Evolutionary conservation across 2,329 filamentous ascomycete genomes (phyloP), one percentile per base, ranked within the genome.

Genomic region (Magnaporthiopsis rhizophila): DNA sequence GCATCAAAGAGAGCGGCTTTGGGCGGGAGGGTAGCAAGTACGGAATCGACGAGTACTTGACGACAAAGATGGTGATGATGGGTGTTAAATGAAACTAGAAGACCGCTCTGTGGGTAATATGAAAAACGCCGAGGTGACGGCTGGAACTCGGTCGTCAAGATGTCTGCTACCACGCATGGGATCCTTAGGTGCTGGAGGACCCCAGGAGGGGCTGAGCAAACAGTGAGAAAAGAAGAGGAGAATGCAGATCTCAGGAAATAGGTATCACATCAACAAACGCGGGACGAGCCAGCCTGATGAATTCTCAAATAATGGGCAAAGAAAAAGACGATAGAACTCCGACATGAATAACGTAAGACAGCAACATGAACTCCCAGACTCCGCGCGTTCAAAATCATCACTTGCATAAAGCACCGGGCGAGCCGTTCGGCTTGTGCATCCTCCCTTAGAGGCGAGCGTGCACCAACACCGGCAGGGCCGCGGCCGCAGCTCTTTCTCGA

Each of bases 1-100:
- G 78, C 0, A 81, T 81, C 68, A 81, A 82, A 66, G 75, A 80
- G 62, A 79, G 77, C 21, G 80, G 79, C 0, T 76, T 74, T 13
- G 80, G 80, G 8, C 81, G 80, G 66, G 79, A 82, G 66, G 77
- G 76, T 0, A 79, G 79, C 57, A 81, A 80, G 66, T 79, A 81
- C 34, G 74, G 80, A 26, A 80, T 79, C 0, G 73, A 79, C 38
- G 79, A 81, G 68, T 81, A 78, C 59, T 70, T 81, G 60, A 72
- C 80, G 50, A 77, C 78, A 2, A 81, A 81, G 71, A 78, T 74
- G 8, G 79, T 78, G 3, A 81, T 61, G 59, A 61, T 32, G 34
- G 59, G 32, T 8, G n/a, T 61, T 7, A 61, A 61, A 38, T 61
- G n/a, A 61, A 38, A 38, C 36, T 11, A n/a, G 18, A 53, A 53